These are phyloP conservation scores for Alternaria gansuensis DNA, from an alignment of 2,329 filamentous ascomycete species.

Conservation along the genomic window DNA sequence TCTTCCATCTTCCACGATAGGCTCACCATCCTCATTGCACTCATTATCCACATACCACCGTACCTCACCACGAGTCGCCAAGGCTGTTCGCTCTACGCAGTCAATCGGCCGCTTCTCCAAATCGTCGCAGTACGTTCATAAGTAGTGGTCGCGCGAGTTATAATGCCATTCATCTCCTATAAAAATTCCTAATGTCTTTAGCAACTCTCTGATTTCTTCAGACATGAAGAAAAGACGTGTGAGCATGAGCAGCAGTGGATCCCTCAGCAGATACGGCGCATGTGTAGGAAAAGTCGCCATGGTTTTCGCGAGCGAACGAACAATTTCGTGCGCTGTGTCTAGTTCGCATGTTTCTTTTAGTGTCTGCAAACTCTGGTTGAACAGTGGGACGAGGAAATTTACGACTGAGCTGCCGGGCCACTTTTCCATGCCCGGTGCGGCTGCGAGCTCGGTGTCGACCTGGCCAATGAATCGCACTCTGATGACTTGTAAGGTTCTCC, in stretches of 20 bases:
- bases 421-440: too few species aligned
- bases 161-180: neutral
- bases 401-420: neutral
- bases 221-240: neutral
- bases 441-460: too few species aligned
- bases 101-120: neutral
- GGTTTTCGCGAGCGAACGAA: neutral
- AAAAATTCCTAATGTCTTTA: neutral
- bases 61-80: neutral
- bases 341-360: neutral
- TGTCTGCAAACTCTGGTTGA: neutral
- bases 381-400: neutral
- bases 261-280: neutral
- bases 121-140: neutral
- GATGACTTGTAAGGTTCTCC: too few species aligned
- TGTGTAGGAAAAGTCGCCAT: neutral
- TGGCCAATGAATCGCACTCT: too few species aligned
- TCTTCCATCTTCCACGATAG: neutral
- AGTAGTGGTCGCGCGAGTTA: neutral
- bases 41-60: neutral
- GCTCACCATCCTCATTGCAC: neutral
- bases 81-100: neutral
- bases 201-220: neutral
- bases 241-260: neutral
- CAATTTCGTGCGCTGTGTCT: neutral